Conservation (phyloP, 2,329 filamentous ascomycete species). For the Hirsutella thompsonii region DNA sequence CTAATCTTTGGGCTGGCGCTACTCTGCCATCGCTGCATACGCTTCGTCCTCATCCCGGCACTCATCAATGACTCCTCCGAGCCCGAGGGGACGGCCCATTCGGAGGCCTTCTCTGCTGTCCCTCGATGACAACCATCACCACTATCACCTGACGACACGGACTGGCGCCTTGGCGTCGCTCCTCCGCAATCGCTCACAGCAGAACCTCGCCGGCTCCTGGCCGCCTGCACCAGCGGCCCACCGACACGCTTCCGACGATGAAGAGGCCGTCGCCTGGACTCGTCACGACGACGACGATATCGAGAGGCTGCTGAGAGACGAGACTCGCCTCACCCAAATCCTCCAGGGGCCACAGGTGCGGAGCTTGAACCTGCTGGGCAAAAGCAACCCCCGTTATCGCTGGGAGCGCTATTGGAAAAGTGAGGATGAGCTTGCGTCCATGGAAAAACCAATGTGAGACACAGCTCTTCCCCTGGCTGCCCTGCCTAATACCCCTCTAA, state of each 20-base stretch:
- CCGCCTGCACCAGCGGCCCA: conserved; percentile 8
- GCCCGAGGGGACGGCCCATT: conserved; percentile 10
- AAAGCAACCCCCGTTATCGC: conserved; percentile 71
- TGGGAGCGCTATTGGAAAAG: conserved; percentile 84
- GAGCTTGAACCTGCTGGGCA: conserved; percentile 78
- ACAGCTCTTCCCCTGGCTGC: too few species aligned
- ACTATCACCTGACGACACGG: conserved; percentile 20
- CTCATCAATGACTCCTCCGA: conserved; percentile 16
- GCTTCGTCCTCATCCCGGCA: neutral
- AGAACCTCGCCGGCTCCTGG: conserved; percentile 16
- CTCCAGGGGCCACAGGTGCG: conserved; percentile 61
- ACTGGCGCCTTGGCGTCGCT: conserved; percentile 24
- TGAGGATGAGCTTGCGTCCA: conserved; percentile 56
- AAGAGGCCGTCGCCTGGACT: conserved; percentile 14
- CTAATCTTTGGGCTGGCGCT: neutral
- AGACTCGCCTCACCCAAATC: conserved; percentile 45
- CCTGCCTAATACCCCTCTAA: neutral
- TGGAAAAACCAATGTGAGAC: conserved; percentile 56
- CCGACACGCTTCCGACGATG: conserved; percentile 15
- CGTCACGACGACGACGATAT: conserved; percentile 28
- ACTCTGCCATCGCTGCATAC: neutral
- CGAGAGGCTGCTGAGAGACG: conserved; percentile 33
- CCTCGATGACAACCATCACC: conserved; percentile 17
- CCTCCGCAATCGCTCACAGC: conserved; percentile 25
- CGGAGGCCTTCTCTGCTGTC: conserved; percentile 19